Conservation (phyloP, 805 yeast species). For the Helenozyma rhizophorensis region DNA sequence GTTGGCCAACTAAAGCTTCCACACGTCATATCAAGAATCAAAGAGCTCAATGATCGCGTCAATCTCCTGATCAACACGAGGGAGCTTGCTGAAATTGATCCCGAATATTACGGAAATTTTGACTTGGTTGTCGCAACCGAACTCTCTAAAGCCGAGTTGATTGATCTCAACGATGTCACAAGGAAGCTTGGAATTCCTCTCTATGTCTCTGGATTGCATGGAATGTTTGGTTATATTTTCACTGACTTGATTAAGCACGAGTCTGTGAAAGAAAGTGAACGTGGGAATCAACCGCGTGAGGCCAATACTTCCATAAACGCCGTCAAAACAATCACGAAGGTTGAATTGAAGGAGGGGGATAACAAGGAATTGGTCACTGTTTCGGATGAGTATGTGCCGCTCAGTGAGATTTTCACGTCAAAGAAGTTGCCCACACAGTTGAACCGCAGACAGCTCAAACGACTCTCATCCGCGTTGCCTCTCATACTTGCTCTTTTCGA, state of each 20-base stretch:
- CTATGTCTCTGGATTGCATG: conserved; percentile 66
- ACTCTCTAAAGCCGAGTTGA: conserved; percentile 37
- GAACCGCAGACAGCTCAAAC: conserved; percentile 41
- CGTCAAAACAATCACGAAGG: conserved; percentile 29
- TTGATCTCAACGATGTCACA: conserved; percentile 49
- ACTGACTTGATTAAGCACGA: conserved; percentile 70
- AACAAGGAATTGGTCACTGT: conserved; percentile 42
- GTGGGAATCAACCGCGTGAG: conserved; percentile 38
- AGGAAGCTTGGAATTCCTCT: conserved; percentile 59
- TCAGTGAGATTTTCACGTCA: conserved; percentile 30
- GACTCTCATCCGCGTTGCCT: conserved; percentile 56
- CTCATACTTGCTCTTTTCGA: conserved; percentile 55
- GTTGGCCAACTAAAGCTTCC: conserved; percentile 55
- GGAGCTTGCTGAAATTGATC: conserved; percentile 12
- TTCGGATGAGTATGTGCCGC: conserved; percentile 33
- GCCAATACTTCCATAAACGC: conserved; percentile 50
- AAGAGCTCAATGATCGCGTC: conserved; percentile 79
- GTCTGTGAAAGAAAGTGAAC: conserved; percentile 49
- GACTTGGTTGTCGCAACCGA: conserved; percentile 78
- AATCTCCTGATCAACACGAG: conserved; percentile 42
- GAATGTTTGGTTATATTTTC: conserved; percentile 78
- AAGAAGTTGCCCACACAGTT: conserved; percentile 39
- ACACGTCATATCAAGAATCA: conserved; percentile 52
- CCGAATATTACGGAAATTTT: conserved; percentile 47
- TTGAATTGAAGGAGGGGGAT: conserved; percentile 27